Conservation (phyloP, 352 stramenopile species). For the Pythium aquatile region DNA sequence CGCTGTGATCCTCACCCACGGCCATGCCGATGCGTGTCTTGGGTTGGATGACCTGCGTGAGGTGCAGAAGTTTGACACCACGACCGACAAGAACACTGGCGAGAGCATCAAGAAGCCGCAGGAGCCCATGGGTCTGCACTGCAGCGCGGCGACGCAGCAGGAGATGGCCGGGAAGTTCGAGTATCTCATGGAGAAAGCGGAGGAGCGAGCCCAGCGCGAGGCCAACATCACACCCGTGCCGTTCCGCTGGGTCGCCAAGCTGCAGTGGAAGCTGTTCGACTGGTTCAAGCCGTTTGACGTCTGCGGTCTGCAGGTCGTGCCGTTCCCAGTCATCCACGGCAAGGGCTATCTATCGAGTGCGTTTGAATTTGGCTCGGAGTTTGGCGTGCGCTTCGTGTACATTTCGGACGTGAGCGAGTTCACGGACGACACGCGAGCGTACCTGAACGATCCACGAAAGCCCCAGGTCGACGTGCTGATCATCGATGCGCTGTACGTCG, state of each 20-base stretch:
- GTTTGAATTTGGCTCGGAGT: constrained; percentile 78
- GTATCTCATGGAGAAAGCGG: constrained; percentile 65
- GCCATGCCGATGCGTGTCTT: constrained; percentile 81
- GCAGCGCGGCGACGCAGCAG: constrained; percentile 47
- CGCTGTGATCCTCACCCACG: constrained; percentile 78
- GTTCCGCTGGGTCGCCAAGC: constrained; percentile 82
- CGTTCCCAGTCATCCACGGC: constrained; percentile 83
- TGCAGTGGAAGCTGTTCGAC: constrained; percentile 60
- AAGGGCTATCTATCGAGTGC: constrained; percentile 72
- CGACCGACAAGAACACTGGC: constrained; percentile 52
- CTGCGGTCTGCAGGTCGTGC: constrained; percentile 46
- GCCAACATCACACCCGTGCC: constrained; percentile 25
- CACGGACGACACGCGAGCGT: constrained; percentile 47
- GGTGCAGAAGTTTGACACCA: constrained; percentile 60
- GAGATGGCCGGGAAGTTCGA: constrained; percentile 72
- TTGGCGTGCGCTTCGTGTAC: constrained; percentile 77
- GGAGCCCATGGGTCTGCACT: constrained; percentile 62
- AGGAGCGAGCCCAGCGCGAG: constrained; percentile 16
- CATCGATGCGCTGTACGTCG: constrained; percentile 77
- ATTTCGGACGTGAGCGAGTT: constrained; percentile 88
- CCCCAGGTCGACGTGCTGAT: constrained; percentile 75
- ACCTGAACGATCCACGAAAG: constrained; percentile 54
- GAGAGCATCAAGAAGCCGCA: constrained; percentile 57
- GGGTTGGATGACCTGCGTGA: constrained; percentile 85
- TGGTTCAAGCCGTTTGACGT: constrained; percentile 51